Base-by-base conservation (phyloP, 2,329 filamentous ascomycete genomes). In the Lachnellula hyalina region DNA sequence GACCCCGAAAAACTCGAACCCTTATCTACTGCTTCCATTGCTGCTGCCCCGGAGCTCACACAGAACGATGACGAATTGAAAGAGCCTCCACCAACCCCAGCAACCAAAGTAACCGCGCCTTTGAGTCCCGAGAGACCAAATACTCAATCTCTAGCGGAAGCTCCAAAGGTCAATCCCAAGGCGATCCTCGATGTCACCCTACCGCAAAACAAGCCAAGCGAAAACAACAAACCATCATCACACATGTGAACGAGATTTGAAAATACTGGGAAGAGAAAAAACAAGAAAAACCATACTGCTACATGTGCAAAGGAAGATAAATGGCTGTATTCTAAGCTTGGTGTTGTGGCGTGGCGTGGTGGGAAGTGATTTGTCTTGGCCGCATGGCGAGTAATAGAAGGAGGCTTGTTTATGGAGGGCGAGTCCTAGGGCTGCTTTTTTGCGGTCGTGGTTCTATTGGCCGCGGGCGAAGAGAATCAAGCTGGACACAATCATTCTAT, bases 171-270 rank as follows among this genome's bases (percentile, higher is more conserved):
- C 21, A 25, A 57, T 21, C 19, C 38, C 4, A 38, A 51, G 34
- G 49, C 48, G 9, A 57, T 51, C 35, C 42, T 60, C 35, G 55
- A 60, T 40, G 42, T 40, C 15, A 57, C 54, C 5, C 35, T 57
- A 45, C 57, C 57, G 6, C 52, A 60, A 5, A 53, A 60, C 40
- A 52, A 41, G 17, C 54, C 51, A 25, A 38, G 49, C 5, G 25
- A 47, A 11, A 28, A 34, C 25, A 34, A 19, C 12, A 48, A 48
- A 48, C 35, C 48, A 28, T 14, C 19, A 25, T 50, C 48, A 12
- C 21, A 41, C 19, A 42, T 50, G 19, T 50, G 48, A 50, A 34
- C 1, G 6, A 19, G 5, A 19, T 12, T 44, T n/a, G n/a, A n/a
- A n/a, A n/a, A n/a, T n/a, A n/a, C n/a, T n/a, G n/a, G n/a, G n/a